Base-by-base conservation (phyloP, 768 basidiomycete species). In the Russula compacta region DNA sequence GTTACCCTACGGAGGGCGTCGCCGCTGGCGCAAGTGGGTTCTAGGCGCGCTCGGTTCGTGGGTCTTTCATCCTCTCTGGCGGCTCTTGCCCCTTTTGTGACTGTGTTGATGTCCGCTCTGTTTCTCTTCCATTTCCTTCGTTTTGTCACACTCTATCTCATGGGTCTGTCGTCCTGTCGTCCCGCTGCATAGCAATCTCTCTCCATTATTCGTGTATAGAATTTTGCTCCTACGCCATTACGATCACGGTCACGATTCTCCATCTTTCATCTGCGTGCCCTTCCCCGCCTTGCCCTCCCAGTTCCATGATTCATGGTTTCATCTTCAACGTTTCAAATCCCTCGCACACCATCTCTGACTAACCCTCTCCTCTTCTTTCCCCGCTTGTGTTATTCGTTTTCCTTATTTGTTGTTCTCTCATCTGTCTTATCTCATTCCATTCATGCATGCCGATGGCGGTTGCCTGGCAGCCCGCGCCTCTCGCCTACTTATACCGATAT, bases 1-100 rank as follows among this genome's bases (percentile, higher is more conserved):
- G 61, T 36, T 63, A 63, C 44, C 40, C 61, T 19, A 66, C 64
- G 54, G 66, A 69, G 29, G 58, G 64, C n/a, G 57, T 61, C 55
- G 59, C 61, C 12, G 69, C 2, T 67, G 66, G 42, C 67, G 57
- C 40, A 70, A 68, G 33, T 53, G 59, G 71, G 69, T 67, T 53
- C 62, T 44, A 77, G 75, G 74, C 71, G 74, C 71, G 72, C 52
- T 70, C 72, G 29, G 73, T 56, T 65, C 29, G 10, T 36, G 46
- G 35, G 17, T 9, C 43, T 33, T 17, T 32, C 32, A 12, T 32
- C 32, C 32, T 42, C 19, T 17, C 32, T 53, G 43, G 29, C 29
- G 43, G 29, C 17, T 19, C 50, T 39, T 49, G 21, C 24, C 39
- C 24, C 35, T 15, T 15, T 46, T 24, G 19, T 53, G 36, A 54